A percentile compares a stretch with the other conserved stretches of the same genome.
These are phyloP conservation scores for Globisporangium perplexum DNA, from an alignment of 352 stramenopile species.

Conservation along the genomic window DNA sequence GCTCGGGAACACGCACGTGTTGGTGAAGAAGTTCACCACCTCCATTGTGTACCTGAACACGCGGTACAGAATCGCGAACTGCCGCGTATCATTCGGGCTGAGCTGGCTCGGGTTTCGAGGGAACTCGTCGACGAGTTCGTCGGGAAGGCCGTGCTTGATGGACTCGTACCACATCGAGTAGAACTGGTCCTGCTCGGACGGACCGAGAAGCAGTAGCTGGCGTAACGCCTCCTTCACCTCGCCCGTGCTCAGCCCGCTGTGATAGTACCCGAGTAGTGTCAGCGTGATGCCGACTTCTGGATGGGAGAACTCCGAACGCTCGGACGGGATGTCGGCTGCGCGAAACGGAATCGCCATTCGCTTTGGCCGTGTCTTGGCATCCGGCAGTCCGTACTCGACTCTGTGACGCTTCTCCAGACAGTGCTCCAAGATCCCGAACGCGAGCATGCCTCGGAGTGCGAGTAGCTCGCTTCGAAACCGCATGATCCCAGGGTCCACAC, in stretches of 20 bases:
- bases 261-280: slow-evolving; percentile 84
- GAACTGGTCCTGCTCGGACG: slow-evolving; percentile 47
- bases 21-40: slow-evolving; percentile 86
- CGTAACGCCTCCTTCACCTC: slow-evolving; percentile 53
- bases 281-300: slow-evolving; percentile 80
- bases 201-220: slow-evolving; percentile 52
- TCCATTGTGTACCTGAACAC: slow-evolving; percentile 59
- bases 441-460: slow-evolving; percentile 65
- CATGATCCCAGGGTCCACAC: slow-evolving; percentile 11
- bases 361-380: slow-evolving; percentile 36
- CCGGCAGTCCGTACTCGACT: slow-evolving; percentile 71
- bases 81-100: slow-evolving; percentile 59
- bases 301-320: slow-evolving; percentile 86
- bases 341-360: slow-evolving; percentile 83
- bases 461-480: slow-evolving; percentile 40
- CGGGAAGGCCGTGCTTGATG: slow-evolving; percentile 19
- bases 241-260: slow-evolving; percentile 44
- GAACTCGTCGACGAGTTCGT: slow-evolving; percentile 13
- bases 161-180: slow-evolving; percentile 69
- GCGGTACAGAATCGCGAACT: slow-evolving; percentile 48
- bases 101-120: slow-evolving; percentile 63
- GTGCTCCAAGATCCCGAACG: slow-evolving; percentile 70
- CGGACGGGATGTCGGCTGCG: slow-evolving; percentile 73
- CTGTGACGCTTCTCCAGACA: slow-evolving; percentile 84
- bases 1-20: slow-evolving; percentile 69